phyloP scores from a whole-genome alignment of 306 rosid species.

The Trichosanthes cucumerina region DNA sequence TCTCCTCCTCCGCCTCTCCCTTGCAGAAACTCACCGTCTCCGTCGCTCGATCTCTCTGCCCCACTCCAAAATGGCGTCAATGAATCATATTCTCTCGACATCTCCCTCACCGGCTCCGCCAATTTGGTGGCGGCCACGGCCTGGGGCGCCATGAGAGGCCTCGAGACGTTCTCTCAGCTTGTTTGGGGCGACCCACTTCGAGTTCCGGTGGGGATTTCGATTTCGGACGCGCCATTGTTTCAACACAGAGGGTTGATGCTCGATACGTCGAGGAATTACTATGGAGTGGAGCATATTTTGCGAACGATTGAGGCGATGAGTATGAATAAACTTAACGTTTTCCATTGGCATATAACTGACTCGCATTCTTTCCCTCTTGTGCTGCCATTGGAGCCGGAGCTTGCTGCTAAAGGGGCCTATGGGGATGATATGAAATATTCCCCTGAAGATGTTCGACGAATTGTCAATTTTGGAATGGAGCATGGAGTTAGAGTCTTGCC shows the following conservation, averaged over 20 bases:
- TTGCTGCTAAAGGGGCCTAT: constrained; percentile 69
- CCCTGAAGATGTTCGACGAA: constrained; percentile 34
- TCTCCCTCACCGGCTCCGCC: constrained; percentile 26
- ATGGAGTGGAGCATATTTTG: constrained; percentile 38
- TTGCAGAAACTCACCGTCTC: constrained; percentile 27
- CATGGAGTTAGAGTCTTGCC: constrained; percentile 75
- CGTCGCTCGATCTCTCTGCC: constrained; percentile 23
- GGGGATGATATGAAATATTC: constrained; percentile 56
- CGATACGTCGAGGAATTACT: constrained; percentile 76
- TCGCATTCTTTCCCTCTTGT: constrained; percentile 74
- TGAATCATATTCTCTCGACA: constrained; percentile 56
- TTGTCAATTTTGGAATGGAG: constrained; percentile 61
- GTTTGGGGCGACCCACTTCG: constrained; percentile 46
- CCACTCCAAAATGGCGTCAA: constrained; percentile 47
- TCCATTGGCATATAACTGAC: constrained; percentile 86
- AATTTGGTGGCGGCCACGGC: constrained; percentile 26
- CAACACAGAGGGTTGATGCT: constrained; percentile 51
- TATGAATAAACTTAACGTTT: constrained; percentile 71
- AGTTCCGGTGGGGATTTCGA: constrained; percentile 34
- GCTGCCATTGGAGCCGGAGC: constrained; percentile 56
- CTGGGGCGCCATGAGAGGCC: constrained; percentile 82
- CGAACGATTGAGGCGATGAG: constrained; percentile 64
- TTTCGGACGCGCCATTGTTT: constrained; percentile 48
- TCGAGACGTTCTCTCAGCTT: constrained; percentile 75
- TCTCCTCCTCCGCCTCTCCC: constrained; percentile 28